Percentiles rank a stretch among this genome's conserved stretches.
Conservation (phyloP, 2,329 filamentous ascomycete genomes). For the Microdochium bolleyi region DNA sequence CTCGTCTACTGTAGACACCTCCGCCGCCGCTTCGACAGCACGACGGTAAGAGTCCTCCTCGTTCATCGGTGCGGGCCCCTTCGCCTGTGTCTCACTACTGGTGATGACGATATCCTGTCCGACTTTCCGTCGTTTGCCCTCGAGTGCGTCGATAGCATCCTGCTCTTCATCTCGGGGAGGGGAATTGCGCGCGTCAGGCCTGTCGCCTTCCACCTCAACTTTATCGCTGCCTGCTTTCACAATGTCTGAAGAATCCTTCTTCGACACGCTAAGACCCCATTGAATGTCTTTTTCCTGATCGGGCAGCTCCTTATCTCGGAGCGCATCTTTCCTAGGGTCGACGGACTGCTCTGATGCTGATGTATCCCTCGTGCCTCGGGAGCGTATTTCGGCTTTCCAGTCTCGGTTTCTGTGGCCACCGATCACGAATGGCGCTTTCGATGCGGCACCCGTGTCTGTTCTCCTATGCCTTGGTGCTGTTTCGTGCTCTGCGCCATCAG, state of each 20-base stretch:
- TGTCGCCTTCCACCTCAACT: constrained; percentile 7
- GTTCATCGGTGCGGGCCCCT: constrained; percentile 25
- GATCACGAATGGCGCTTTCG: constrained; percentile 15
- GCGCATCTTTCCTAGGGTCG: neutral
- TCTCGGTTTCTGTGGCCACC: constrained; percentile 21
- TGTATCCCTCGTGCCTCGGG: constrained; percentile 4
- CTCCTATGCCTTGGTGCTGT: constrained; percentile 6
- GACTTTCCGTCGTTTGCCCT: constrained; percentile 44
- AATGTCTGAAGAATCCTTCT: constrained; percentile 11
- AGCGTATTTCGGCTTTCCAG: constrained; percentile 21
- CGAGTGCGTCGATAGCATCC: constrained; percentile 58
- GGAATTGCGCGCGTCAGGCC: constrained; percentile 6
- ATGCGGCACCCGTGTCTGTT: constrained; percentile 6
- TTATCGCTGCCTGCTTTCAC: constrained; percentile 3
- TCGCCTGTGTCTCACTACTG: constrained; percentile 7
- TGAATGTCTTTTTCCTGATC: constrained; percentile 26
- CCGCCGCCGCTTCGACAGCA: constrained; percentile 65
- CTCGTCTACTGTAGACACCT: constrained; percentile 69
- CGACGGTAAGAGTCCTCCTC: constrained; percentile 62
- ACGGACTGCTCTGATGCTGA: neutral
- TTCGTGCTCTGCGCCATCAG: constrained; percentile 13
- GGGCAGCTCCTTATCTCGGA: constrained; percentile 14
- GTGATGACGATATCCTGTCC: constrained; percentile 44
- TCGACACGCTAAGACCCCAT: constrained; percentile 26
- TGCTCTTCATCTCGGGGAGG: constrained; percentile 27